Percentiles rank a stretch among this genome's conserved stretches.
phyloP scores from a whole-genome alignment of 179 eudicot species.

The Vitellaria paradoxa region DNA sequence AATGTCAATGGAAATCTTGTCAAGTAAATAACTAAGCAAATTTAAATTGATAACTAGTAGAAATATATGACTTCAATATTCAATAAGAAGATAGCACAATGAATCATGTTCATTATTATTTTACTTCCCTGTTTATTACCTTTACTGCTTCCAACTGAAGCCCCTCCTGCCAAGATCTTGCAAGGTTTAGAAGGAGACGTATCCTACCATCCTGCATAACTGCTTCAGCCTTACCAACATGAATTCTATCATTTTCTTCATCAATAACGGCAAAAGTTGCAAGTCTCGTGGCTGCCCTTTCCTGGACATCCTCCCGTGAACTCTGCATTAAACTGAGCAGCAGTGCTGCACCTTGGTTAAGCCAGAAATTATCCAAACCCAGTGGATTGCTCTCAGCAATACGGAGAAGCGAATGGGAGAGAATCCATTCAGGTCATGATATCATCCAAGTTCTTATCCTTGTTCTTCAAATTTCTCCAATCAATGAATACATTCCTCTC shows the following conservation, averaged over 20 bases:
- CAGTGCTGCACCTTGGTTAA: slow-evolving; percentile 79
- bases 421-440: slow-evolving; percentile 82
- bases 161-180: slow-evolving; percentile 92
- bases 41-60: too few species aligned
- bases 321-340: slow-evolving; percentile 86
- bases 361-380: slow-evolving; percentile 90
- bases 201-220: slow-evolving; percentile 91
- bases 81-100: neutral
- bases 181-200: slow-evolving; percentile 75
- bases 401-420: slow-evolving; percentile 82
- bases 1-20: neutral
- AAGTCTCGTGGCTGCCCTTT: slow-evolving; percentile 90
- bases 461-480: slow-evolving; percentile 58
- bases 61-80: neutral
- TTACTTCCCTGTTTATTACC: slow-evolving; percentile 39
- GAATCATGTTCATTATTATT: neutral
- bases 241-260: slow-evolving; percentile 88
- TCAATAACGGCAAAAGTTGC: slow-evolving; percentile 98
- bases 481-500: slow-evolving; percentile 58
- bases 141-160: slow-evolving; percentile 94
- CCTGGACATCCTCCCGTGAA: slow-evolving; percentile 94
- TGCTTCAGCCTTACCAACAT: slow-evolving; percentile 85
- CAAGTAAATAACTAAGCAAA: neutral
- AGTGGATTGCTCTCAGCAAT: slow-evolving; percentile 84
- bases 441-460: slow-evolving; percentile 52